Evolutionary conservation across 495 filamentous ascomycete species (phyloP).

Genomic region (Trichocladium uniseriatum): DNA sequence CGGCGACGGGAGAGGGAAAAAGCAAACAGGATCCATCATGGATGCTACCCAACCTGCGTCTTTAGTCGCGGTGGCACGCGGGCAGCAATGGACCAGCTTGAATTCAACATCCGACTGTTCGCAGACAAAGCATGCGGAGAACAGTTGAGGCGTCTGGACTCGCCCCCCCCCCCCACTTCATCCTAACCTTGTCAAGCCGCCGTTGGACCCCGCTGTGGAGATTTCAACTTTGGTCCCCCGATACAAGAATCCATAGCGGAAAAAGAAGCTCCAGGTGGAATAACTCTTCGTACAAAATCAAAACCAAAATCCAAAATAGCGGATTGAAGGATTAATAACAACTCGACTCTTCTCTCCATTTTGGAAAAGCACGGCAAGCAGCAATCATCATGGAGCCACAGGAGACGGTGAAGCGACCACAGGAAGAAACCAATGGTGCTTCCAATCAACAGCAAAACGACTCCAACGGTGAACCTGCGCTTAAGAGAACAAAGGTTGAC

Average conservation of each 20-base stretch:
- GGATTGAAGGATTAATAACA: not conserved
- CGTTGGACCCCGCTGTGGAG: slow-evolving; percentile 16
- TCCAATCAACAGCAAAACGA: not conserved
- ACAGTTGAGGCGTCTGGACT: no score
- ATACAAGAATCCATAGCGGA: no score
- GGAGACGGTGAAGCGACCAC: slow-evolving; percentile 14
- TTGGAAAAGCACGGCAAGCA: not conserved
- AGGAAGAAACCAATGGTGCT: slow-evolving; percentile 9
- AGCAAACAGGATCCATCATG: no score
- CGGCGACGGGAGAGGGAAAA: no score
- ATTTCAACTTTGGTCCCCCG: not conserved
- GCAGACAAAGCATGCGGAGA: no score
- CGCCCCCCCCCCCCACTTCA: no score
- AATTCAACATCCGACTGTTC: no score
- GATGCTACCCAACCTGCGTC: no score
- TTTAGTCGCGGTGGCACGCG: no score
- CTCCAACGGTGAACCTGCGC: slow-evolving; percentile 33
- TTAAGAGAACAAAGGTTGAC: slow-evolving; percentile 53
- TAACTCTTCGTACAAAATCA: not conserved
- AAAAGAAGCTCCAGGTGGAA: no score
- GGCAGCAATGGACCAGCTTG: no score
- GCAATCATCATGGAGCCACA: slow-evolving; percentile 14
- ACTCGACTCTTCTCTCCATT: not conserved
- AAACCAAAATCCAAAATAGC: not conserved
- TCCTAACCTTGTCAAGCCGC: no score